Base-by-base conservation (phyloP, 2,329 filamentous ascomycete genomes). In the Penicillium digitatum region DNA sequence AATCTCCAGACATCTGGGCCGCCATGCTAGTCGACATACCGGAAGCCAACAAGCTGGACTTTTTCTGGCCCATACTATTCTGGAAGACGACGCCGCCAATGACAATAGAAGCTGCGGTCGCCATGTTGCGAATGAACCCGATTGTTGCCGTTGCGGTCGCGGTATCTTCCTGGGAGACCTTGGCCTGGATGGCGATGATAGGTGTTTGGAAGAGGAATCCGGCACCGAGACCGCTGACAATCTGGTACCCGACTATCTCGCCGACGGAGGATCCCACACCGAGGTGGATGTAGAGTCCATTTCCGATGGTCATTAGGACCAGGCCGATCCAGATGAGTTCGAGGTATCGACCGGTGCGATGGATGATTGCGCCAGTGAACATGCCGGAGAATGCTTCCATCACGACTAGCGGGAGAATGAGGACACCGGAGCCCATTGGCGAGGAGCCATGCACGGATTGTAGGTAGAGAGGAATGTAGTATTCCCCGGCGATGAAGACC, bases 31-130 rank as follows among this genome's bases (percentile, higher is more conserved):
- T 62, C 37, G 56, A 66, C 38, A 72, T 59, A 2, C 72, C 68
- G 5, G 64, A 82, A 85, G 20, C 87, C 80, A 14, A 83, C 80
- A 34, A 87, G 83, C 54, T 80, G 78, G 60, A 76, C 85, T 3
- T 82, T 71, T 29, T 63, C 11, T 60, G 72, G 63, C 22, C 74
- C 70, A 72, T 72, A 48, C 29, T 69, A 68, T 92, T 91, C 72
- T 90, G 86, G 74, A 92, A 91, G 35, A 92, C 81, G 43, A 90
- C 87, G n/a, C 87, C 85, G 24, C 89, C 89, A 37, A 91, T 78
- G 1, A 90, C 87, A 49, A 90, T 81, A 0, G 84, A 85, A 20
- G 86, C 81, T 2, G 85, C 81, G 0, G 85, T 88, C 10, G 84
- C 85, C 3, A 91, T 75, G 62, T 88, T 87, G 20, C 88, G 83